Base-by-base conservation (phyloP, 345 rosid genomes). In the Eucalyptus camaldulensis region DNA sequence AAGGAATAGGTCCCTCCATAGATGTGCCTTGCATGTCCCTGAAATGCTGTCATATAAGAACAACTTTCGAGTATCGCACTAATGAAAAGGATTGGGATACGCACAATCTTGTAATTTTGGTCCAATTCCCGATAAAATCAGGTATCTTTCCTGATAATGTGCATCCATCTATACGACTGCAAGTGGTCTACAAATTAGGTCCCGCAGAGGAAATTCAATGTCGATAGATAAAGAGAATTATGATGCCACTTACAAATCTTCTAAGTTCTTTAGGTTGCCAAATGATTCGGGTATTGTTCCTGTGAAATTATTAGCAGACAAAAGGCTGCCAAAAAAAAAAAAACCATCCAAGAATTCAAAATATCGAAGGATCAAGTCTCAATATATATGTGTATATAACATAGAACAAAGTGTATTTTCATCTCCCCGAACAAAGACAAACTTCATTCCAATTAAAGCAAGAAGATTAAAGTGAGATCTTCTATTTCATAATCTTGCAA, bases 1-100 rank as follows among this genome's bases (percentile, higher is more conserved):
- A 85, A 81, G 99, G 99, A 89, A 97, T 94, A 27, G 99, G 98
- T 54, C 99, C 99, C 90, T 93, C 94, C 96, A 96, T 90, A 43
- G 96, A 93, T 65, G 98, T 95, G 43, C 99, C 99, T 88, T 98
- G 97, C 92, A 95, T 87, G 92, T 95, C 92, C 80, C 98, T 98
- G 91, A 92, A 89, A 29, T 15, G 25, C 40, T 10, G 29, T 29
- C 8, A 86, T n/a, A 85, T 17, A 86, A n/a, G 37, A 86, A 29
- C 27, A 10, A 49, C 58, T 50, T 86, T 50, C 13, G 17, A 49
- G 13, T 86, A 50, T 49, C 1, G 1, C 58, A 49, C 53, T 50
- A 50, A n/a, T 0, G 21, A 65, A 33, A 65, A 65, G 76, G 76
- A 65, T 65, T 65, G 37, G 6, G 37, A 56, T 44, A 94, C 98